Conservation (phyloP, 768 basidiomycete species). For the Termitomyces sp. region DNA sequence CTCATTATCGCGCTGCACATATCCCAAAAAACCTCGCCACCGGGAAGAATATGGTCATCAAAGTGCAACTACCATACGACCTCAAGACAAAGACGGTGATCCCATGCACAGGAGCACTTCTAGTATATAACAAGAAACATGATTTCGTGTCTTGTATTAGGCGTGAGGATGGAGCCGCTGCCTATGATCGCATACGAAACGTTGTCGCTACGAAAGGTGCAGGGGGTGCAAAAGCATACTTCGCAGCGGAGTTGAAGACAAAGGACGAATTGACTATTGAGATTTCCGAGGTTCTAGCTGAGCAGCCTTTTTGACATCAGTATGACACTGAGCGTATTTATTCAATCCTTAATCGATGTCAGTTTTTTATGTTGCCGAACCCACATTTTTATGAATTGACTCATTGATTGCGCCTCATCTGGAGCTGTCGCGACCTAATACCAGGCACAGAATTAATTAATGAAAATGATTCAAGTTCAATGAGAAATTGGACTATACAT, state of each 20-base stretch:
- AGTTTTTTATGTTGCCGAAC: too few species aligned
- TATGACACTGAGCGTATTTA: background rate
- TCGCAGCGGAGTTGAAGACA: constrained; percentile 47
- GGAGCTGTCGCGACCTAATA: too few species aligned
- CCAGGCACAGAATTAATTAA: too few species aligned
- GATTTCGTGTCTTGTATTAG: constrained; percentile 46
- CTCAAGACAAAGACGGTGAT: constrained; percentile 3
- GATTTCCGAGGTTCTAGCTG: constrained; percentile 48
- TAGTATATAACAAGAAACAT: constrained; percentile 52
- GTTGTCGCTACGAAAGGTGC: constrained; percentile 31
- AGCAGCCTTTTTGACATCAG: constrained; percentile 46
- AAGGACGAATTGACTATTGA: constrained; percentile 48
- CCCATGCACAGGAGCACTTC: constrained; percentile 16
- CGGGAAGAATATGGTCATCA: constrained; percentile 46
- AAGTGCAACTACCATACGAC: constrained; percentile 46
- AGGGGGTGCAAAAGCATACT: constrained; percentile 43
- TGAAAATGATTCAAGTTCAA: too few species aligned
- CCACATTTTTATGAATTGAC: too few species aligned
- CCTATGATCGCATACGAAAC: constrained; percentile 38
- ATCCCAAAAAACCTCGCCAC: constrained; percentile 19
- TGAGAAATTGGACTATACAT: too few species aligned
- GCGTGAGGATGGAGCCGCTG: constrained; percentile 26
- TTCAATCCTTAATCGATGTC: too few species aligned
- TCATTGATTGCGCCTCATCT: too few species aligned
- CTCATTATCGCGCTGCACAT: constrained; percentile 22